Evolutionary conservation across 139 green algal species (phyloP), one percentile per base, ranked within the genome.

Genomic region (Closterium sp.): DNA sequence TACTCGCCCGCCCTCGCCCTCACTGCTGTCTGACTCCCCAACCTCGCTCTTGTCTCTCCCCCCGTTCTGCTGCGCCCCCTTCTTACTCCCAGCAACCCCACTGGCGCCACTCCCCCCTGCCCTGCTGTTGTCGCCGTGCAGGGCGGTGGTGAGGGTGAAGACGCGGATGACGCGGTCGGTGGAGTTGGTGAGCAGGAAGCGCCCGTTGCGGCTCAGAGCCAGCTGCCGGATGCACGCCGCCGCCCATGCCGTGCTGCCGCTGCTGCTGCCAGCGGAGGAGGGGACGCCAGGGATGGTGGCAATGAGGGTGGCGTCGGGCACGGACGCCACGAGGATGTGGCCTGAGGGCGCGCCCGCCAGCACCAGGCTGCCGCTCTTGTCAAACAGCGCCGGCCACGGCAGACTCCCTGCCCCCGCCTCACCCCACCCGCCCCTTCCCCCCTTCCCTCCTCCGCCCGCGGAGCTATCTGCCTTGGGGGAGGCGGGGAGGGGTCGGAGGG

Each of bases 181-280:
- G 92, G 96, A 97, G 88, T 94, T 96, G 33, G 93, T 93, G 33
- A 99, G 93, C 89, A 98, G 93, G 64, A 95, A 94, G 31, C 38
- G 94, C 21, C 97, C 96, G 87, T 95, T 95, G 88, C 95, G 94
- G 91, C 95, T 96, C 21, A 98, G 91, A 28, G 34, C 43, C 88
- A 98, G 91, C 0, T 91, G 85, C 33, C 93, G 88, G 5, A 98
- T 92, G 4, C 94, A 93, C 0, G 94, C 91, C 0, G 55, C 55
- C 55, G 55, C 12, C 55, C 55, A 76, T 28, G 16, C 55, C 9
- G 55, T 76, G 55, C 55, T 76, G 16, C 55, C 55, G 16, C 55
- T 76, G 55, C 55, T 76, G 55, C 55, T 12, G 23, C 32, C 31
- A 19, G 84, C 84, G 10, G 84, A 19, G 55, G 55, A 76, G 55